Conservation (phyloP, 768 basidiomycete genomes). For the Termitomyces sp. region DNA sequence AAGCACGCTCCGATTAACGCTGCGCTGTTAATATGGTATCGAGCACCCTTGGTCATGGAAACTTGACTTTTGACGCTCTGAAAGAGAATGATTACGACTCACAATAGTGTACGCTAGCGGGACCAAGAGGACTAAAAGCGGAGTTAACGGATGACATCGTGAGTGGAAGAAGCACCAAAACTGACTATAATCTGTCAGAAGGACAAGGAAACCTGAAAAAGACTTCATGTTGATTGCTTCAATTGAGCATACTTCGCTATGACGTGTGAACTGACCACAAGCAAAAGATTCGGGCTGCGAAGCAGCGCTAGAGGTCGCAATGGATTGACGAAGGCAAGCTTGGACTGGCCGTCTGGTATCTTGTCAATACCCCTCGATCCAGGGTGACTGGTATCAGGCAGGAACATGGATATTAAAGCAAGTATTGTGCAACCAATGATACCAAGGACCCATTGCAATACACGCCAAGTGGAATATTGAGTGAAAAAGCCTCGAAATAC, state of each 20-base stretch:
- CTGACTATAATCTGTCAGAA: constrained; percentile 38
- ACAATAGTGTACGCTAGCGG: constrained; percentile 68
- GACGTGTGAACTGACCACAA: constrained; percentile 35
- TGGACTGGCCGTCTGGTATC: constrained; percentile 14
- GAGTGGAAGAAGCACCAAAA: background rate
- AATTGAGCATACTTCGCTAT: background rate
- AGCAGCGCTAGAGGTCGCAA: constrained; percentile 44
- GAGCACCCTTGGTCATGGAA: constrained; percentile 36
- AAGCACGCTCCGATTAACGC: constrained; percentile 56
- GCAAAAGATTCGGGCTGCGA: constrained; percentile 52
- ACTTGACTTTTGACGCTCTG: background rate
- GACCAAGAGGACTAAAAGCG: constrained; percentile 38
- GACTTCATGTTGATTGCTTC: constrained; percentile 15
- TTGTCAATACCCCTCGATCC: constrained; percentile 51
- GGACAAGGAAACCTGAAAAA: constrained; percentile 21
- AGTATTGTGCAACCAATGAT: constrained; percentile 32
- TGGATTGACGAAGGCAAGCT: constrained; percentile 52
- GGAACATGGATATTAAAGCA: constrained; percentile 32
- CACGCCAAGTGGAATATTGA: constrained; percentile 62
- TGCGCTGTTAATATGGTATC: constrained; percentile 51
- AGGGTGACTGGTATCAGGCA: constrained; percentile 70
- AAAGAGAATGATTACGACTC: constrained; percentile 14
- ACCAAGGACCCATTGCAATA: constrained; percentile 45
- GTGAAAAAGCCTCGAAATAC: constrained; percentile 35
- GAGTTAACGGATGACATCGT: constrained; percentile 20